A percentile compares a stretch with the other conserved stretches of the same genome.
Conservation (phyloP, 2,329 filamentous ascomycete genomes). For the Trichoderma citrinoviride region DNA sequence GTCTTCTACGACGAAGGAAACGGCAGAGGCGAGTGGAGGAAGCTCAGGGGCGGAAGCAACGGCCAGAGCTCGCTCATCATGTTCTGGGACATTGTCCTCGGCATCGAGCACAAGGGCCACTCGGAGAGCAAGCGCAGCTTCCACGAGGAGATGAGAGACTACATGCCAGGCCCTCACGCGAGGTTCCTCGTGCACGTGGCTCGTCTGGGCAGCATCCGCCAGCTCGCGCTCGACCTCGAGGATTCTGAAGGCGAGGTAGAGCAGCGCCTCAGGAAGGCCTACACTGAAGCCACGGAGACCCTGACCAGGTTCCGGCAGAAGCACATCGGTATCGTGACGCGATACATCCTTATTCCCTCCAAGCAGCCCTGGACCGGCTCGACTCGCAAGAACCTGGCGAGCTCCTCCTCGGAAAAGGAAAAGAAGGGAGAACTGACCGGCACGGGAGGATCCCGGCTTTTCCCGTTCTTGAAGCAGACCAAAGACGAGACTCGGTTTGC, state of each 20-base stretch:
- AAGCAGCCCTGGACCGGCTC: constrained; percentile 38
- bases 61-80: constrained; percentile 91
- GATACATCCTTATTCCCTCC: constrained; percentile 85
- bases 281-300: constrained; percentile 71
- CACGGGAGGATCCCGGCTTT: constrained; percentile 81
- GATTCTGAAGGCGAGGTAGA: constrained; percentile 54
- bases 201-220: constrained; percentile 69
- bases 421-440: constrained; percentile 58
- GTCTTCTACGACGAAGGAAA: constrained; percentile 79
- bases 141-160: constrained; percentile 70
- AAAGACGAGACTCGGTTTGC: constrained; percentile 70
- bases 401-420: constrained; percentile 38
- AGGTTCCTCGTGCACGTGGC: constrained; percentile 72
- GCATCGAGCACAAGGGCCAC: constrained; percentile 66
- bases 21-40: constrained; percentile 64
- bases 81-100: constrained; percentile 85
- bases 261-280: constrained; percentile 45
- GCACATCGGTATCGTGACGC: constrained; percentile 84
- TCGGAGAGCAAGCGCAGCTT: constrained; percentile 40
- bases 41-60: constrained; percentile 87
- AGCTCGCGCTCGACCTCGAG: constrained; percentile 56
- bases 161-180: constrained; percentile 86
- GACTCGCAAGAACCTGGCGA: constrained; percentile 43
- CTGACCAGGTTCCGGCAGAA: constrained; percentile 75
- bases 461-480: constrained; percentile 86